A percentile compares a stretch with the other conserved stretches of the same genome.
These are phyloP conservation scores for Talaromyces rugulosus DNA, from an alignment of 2,329 filamentous ascomycete genomes.

Conservation along the genomic window DNA sequence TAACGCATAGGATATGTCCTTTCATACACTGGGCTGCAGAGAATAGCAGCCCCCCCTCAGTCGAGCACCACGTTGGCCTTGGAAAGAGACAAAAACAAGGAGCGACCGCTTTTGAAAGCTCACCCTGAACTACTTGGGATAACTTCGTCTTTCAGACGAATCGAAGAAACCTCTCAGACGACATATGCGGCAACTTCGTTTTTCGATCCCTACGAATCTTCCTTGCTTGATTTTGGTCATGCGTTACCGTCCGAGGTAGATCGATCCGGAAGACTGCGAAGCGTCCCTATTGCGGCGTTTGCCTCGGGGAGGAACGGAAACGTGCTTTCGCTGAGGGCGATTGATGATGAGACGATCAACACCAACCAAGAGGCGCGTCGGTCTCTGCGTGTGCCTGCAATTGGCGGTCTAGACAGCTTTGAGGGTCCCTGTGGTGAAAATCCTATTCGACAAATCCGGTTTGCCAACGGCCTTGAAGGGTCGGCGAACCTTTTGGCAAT, in stretches of 20 bases:
- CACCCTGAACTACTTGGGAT: slow-evolving; percentile 33
- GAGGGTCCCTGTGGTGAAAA: slow-evolving; percentile 26
- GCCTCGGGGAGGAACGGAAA: slow-evolving; percentile 45
- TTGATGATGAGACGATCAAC: slow-evolving; percentile 26
- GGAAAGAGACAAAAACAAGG: slow-evolving; percentile 1
- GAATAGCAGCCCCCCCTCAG: slow-evolving; percentile 23
- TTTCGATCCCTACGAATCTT: slow-evolving; percentile 34
- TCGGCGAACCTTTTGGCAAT: slow-evolving; percentile 40
- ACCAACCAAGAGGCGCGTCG: slow-evolving; percentile 29
- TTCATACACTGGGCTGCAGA: slow-evolving; percentile 28
- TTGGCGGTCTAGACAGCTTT: slow-evolving; percentile 22
- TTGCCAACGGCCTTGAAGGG: slow-evolving; percentile 40
- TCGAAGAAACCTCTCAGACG: slow-evolving; percentile 30
- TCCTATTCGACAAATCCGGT: slow-evolving; percentile 53
- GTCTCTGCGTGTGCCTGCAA: slow-evolving; percentile 41
- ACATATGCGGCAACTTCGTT: slow-evolving; percentile 23
- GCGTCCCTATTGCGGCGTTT: slow-evolving; percentile 33
- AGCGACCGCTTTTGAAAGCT: slow-evolving; percentile 21
- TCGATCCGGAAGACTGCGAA: slow-evolving; percentile 18
- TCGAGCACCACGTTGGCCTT: background rate
- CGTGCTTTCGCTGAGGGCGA: slow-evolving; percentile 41
- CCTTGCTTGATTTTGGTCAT: slow-evolving; percentile 48
- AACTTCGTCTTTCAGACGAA: slow-evolving; percentile 24
- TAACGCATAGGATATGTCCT: slow-evolving; percentile 15
- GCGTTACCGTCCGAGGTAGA: slow-evolving; percentile 36